These are phyloP conservation scores for Phoma sp. DNA, from an alignment of 2,329 filamentous ascomycete species.

Conservation along the genomic window DNA sequence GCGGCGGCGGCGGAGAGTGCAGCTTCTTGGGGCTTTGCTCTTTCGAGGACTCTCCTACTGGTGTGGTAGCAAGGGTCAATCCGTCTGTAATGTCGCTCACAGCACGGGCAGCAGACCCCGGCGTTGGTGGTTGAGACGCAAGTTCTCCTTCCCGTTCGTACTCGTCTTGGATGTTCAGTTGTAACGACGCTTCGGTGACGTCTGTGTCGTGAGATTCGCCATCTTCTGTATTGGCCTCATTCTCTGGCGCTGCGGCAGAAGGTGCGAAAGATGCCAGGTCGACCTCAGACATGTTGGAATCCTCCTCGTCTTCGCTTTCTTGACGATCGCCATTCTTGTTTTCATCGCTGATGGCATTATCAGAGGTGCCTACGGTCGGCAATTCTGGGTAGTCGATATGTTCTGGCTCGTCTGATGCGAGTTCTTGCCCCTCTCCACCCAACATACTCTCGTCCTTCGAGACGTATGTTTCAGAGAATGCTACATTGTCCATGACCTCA, in stretches of 20 bases:
- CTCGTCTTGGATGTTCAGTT: slow-evolving; percentile 35
- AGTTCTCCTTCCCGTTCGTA: slow-evolving; percentile 19
- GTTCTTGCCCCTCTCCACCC: neutral
- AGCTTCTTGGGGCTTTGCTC: slow-evolving; percentile 31
- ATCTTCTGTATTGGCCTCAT: neutral
- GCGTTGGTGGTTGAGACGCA: slow-evolving; percentile 7
- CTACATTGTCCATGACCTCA: slow-evolving; percentile 1
- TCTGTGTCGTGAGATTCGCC: slow-evolving; percentile 15
- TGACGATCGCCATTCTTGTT: no score
- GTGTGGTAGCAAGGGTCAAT: slow-evolving; percentile 31
- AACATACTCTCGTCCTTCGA: neutral
- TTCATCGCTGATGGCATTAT: no score
- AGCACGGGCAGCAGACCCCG: neutral
- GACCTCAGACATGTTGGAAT: slow-evolving; percentile 22
- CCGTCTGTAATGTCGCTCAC: slow-evolving; percentile 40
- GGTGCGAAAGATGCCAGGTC: slow-evolving; percentile 1
- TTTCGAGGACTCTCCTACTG: slow-evolving; percentile 17
- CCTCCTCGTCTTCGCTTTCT: slow-evolving; percentile 8
- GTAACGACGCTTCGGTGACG: slow-evolving; percentile 41
- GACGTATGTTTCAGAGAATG: neutral
- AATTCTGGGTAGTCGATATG: no score
- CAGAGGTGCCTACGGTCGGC: no score
- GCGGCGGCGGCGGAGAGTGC: slow-evolving; percentile 39
- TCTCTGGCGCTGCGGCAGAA: neutral
- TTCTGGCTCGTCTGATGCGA: no score